Percentiles rank a stretch among this genome's conserved stretches.
Evolutionary conservation across 2,329 filamentous ascomycete species (phyloP).

Genomic region (Neophaeococcomyces aloes): DNA sequence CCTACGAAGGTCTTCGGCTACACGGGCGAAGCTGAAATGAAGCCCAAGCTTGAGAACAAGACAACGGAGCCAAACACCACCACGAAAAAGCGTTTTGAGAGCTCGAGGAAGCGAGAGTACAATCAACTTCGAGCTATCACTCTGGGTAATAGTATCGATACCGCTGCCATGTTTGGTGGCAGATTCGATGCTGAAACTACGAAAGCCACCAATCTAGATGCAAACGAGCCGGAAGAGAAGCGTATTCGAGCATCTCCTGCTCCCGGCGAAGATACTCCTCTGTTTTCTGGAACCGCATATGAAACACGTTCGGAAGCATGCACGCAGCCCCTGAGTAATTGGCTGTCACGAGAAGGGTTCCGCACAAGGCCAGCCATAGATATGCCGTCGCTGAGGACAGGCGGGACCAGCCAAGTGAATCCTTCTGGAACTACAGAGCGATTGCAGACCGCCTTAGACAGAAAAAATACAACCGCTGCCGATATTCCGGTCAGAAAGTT

Average conservation of each 20-base stretch:
- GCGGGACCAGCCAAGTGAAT: background rate
- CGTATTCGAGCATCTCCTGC: slow-evolving; percentile 11
- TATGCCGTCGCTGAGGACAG: background rate
- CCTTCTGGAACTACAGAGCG: background rate
- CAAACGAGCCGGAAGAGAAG: background rate
- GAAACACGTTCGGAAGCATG: slow-evolving; percentile 1
- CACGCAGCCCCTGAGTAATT: slow-evolving; percentile 7
- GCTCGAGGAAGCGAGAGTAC: slow-evolving; percentile 15
- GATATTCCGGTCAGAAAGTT: slow-evolving; percentile 8
- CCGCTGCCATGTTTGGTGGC: slow-evolving; percentile 14
- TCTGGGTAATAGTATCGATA: slow-evolving; percentile 20
- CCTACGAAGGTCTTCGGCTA: slow-evolving; percentile 18
- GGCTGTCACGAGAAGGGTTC: slow-evolving; percentile 17
- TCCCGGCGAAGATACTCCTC: slow-evolving; percentile 14
- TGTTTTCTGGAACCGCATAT: slow-evolving; percentile 22
- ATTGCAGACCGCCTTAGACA: slow-evolving; percentile 16
- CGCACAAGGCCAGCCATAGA: background rate
- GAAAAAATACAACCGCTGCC: slow-evolving; percentile 4
- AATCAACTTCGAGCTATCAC: slow-evolving; percentile 11
- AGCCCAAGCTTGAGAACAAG: background rate
- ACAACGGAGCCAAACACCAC: background rate
- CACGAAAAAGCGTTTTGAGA: slow-evolving; percentile 6
- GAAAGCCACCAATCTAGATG: background rate
- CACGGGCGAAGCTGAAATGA: slow-evolving; percentile 7
- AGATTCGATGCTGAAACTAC: slow-evolving; percentile 5